phyloP scores from a whole-genome alignment of 192 early-diverging fungal genomes.

The Dissophora ornata region DNA sequence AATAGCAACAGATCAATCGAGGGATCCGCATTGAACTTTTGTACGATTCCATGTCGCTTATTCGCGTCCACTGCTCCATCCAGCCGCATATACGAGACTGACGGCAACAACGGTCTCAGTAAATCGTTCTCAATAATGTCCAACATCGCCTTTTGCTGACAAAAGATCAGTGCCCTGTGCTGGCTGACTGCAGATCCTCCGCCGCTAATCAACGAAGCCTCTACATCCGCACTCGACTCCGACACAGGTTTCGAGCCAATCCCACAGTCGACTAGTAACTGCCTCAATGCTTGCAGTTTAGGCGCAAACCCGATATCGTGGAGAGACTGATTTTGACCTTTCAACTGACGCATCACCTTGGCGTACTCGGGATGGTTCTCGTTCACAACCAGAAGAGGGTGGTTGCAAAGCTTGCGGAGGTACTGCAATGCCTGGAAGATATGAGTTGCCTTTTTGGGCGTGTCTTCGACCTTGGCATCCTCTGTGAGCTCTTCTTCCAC shows the following conservation, averaged over 20 bases:
- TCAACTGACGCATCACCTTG: slow-evolving; percentile 72
- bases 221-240: slow-evolving; percentile 58
- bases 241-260: slow-evolving; percentile 79
- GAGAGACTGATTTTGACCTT: slow-evolving; percentile 64
- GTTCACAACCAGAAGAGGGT: slow-evolving; percentile 91
- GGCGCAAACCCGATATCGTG: slow-evolving; percentile 86
- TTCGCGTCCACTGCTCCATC: slow-evolving; percentile 90
- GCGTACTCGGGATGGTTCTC: slow-evolving; percentile 88
- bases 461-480: slow-evolving; percentile 53
- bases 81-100: slow-evolving; percentile 92
- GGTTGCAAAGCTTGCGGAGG: slow-evolving; percentile 94
- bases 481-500: slow-evolving; percentile 62
- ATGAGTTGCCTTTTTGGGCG: slow-evolving; percentile 70
- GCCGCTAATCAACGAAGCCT: slow-evolving; percentile 57
- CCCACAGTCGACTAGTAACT: slow-evolving; percentile 93
- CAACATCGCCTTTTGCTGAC: slow-evolving; percentile 94
- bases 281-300: slow-evolving; percentile 91
- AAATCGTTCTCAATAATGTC: slow-evolving; percentile 96
- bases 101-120: slow-evolving; percentile 83
- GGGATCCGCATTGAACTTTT: slow-evolving; percentile 95
- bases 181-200: slow-evolving; percentile 68
- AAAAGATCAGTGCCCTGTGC: slow-evolving; percentile 97
- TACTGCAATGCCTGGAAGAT: slow-evolving; percentile 99
- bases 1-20: slow-evolving; percentile 94
- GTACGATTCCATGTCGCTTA: slow-evolving; percentile 89